Conservation (phyloP, 2,329 filamentous ascomycete genomes). For the Bertia moriformis region DNA sequence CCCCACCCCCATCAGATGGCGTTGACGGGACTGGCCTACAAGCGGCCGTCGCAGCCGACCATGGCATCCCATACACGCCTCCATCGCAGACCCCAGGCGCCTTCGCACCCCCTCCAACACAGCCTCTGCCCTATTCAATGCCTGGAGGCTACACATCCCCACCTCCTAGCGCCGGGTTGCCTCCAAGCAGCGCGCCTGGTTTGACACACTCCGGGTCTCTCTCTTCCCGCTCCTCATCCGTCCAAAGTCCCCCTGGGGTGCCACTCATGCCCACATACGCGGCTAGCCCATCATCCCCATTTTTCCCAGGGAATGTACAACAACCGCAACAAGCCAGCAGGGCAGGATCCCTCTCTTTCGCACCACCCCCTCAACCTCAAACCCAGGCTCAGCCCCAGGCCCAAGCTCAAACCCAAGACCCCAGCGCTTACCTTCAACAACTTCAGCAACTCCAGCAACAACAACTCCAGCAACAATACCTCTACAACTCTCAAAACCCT, state of each 20-base stretch:
- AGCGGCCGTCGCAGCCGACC: constrained; percentile 21
- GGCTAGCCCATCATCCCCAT: constrained; percentile 4
- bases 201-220: constrained; percentile 11
- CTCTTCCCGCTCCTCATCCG: constrained; percentile 10
- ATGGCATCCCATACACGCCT: constrained; percentile 14
- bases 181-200: no score
- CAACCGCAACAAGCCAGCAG: constrained; percentile 4
- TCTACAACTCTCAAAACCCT: no score
- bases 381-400: constrained; percentile 5
- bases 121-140: constrained; percentile 8
- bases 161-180: constrained; percentile 15
- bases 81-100: constrained; percentile 11
- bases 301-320: constrained; percentile 1
- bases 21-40: constrained; percentile 25
- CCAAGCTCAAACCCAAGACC: constrained; percentile 5
- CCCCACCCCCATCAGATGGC: constrained; percentile 44
- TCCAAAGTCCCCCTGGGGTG: constrained; percentile 8
- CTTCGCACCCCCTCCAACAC: constrained; percentile 6
- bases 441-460: no score
- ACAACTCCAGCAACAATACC: no score
- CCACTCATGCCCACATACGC: constrained; percentile 5
- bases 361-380: constrained; percentile 15
- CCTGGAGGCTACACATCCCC: constrained; percentile 14
- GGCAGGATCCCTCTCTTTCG: constrained; percentile 10
- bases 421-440: constrained; percentile 14